Conservation (phyloP, 129 eudicot genomes). For the Flaveria bidentis region DNA sequence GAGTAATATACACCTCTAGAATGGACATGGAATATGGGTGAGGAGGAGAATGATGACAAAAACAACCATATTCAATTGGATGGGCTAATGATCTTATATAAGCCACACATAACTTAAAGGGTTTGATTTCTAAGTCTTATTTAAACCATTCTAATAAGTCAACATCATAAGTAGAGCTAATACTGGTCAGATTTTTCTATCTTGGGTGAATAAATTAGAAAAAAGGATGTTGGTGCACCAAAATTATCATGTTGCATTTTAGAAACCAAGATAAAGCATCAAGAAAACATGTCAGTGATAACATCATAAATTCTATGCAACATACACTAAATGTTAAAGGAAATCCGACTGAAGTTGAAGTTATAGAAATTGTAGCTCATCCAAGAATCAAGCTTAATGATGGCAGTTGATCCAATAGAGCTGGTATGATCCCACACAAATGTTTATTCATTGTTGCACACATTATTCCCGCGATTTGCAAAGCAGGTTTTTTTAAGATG, state of each 20-base stretch:
- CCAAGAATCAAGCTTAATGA: conserved; percentile 3
- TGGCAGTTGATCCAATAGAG: background rate
- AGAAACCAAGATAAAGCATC: background rate
- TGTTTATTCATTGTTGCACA: background rate
- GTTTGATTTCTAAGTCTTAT: no score
- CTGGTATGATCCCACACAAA: background rate
- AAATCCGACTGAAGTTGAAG: background rate
- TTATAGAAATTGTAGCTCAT: background rate
- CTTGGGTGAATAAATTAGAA: background rate
- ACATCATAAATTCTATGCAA: background rate
- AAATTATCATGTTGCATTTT: background rate
- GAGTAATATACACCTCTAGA: background rate
- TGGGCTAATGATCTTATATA: background rate
- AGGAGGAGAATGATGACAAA: background rate
- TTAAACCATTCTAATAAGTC: background rate
- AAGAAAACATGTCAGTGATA: background rate
- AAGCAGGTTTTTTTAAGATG: background rate
- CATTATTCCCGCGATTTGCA: background rate
- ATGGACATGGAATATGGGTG: background rate
- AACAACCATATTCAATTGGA: background rate
- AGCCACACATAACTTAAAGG: background rate
- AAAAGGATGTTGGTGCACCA: background rate
- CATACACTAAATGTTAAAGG: background rate
- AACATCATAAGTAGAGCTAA: background rate
- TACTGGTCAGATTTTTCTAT: background rate